Percentiles rank a stretch among this genome's conserved stretches.
Evolutionary conservation across 495 filamentous ascomycete species (phyloP).

Genomic region (Letharia columbiana): DNA sequence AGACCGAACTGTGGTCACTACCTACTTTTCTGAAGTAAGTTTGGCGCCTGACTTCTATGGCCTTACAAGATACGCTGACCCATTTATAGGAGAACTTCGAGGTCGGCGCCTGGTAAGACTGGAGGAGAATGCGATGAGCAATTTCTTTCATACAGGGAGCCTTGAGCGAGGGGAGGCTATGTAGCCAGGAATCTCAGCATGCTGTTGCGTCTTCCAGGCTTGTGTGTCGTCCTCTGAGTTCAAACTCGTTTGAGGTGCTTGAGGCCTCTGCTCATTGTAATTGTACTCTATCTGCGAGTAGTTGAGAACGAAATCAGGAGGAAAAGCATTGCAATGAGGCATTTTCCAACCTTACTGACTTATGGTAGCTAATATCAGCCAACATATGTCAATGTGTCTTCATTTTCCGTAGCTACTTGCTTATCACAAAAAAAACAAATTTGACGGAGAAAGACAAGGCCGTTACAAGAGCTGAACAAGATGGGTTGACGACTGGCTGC

Average conservation of each 20-base stretch:
- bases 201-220: neutral
- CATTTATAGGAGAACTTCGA: constrained; percentile 63
- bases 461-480: too few relatives aligned
- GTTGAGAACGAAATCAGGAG: neutral
- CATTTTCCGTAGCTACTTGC: neutral
- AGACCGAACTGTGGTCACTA: constrained; percentile 90
- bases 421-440: too few relatives aligned
- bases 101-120: constrained; percentile 60
- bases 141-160: neutral
- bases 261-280: neutral
- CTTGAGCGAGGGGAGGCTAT: neutral
- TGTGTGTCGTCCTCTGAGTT: neutral
- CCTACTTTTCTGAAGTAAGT: constrained; percentile 84
- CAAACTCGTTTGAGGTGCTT: neutral
- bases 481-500: too few relatives aligned
- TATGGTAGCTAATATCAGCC: neutral
- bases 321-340: neutral
- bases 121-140: neutral
- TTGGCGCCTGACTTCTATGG: neutral
- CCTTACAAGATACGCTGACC: constrained; percentile 5
- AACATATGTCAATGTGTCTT: neutral
- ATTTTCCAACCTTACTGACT: neutral
- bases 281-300: neutral
- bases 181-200: neutral
- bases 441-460: too few relatives aligned